Evolutionary conservation across 2,329 filamentous ascomycete genomes (phyloP).

Genomic region (Amauroascus verrucosus): DNA sequence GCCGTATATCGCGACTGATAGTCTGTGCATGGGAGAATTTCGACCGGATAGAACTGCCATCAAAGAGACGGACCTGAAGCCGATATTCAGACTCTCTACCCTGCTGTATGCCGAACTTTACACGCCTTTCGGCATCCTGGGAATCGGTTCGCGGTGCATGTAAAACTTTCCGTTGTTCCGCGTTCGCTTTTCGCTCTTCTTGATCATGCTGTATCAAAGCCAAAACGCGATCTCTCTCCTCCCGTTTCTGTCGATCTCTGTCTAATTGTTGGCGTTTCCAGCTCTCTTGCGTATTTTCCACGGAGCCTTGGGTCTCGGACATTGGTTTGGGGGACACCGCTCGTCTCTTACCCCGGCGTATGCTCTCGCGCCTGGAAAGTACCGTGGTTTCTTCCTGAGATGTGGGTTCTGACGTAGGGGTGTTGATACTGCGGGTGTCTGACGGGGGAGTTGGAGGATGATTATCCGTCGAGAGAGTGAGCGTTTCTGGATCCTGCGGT

Average conservation of each 20-base stretch:
- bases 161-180: slow-evolving; percentile 41
- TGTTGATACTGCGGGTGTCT: slow-evolving; percentile 2
- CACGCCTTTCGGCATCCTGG: slow-evolving; percentile 10
- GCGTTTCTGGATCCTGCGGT: neutral
- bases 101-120: slow-evolving; percentile 8
- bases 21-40: slow-evolving; percentile 57
- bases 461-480: slow-evolving; percentile 1
- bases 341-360: slow-evolving; percentile 19
- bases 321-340: neutral
- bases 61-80: slow-evolving; percentile 71
- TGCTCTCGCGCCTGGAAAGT: slow-evolving; percentile 20
- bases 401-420: slow-evolving; percentile 1
- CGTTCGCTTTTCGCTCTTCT: slow-evolving; percentile 51
- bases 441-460: slow-evolving; percentile 7
- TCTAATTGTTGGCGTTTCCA: slow-evolving; percentile 48
- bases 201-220: slow-evolving; percentile 69
- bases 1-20: slow-evolving; percentile 56
- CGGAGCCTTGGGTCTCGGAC: slow-evolving; percentile 11
- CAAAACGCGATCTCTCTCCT: slow-evolving; percentile 61
- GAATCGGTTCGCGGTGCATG: slow-evolving; percentile 6
- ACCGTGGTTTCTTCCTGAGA: slow-evolving; percentile 15
- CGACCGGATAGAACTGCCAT: slow-evolving; percentile 67
- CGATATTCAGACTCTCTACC: slow-evolving; percentile 39
- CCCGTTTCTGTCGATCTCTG: slow-evolving; percentile 53
- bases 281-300: slow-evolving; percentile 39